Percentiles rank a stretch among this genome's conserved stretches.
These are phyloP conservation scores for Endocalyx cinctus DNA, from an alignment of 2,329 filamentous ascomycete genomes.

Conservation along the genomic window DNA sequence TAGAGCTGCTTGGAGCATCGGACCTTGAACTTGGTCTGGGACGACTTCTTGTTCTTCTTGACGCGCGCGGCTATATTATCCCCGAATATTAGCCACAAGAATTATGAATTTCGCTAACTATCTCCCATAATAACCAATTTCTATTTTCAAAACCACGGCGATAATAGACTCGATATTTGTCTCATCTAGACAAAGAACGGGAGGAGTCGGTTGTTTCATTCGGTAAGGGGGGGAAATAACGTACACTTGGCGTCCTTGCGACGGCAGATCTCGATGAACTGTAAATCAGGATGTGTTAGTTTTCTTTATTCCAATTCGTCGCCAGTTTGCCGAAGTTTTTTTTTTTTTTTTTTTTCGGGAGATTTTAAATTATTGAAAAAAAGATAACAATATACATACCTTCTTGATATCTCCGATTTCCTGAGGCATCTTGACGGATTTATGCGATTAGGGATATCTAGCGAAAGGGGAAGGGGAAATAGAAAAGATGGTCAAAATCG, in stretches of 20 bases:
- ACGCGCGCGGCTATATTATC: conserved; percentile 68
- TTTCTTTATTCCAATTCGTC: conserved; percentile 1
- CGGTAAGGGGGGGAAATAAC: conserved; percentile 37
- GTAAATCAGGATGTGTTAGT: conserved; percentile 32
- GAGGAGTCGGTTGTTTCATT: not conserved
- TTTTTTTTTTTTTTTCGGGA: not conserved
- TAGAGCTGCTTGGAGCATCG: conserved; percentile 95
- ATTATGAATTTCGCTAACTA: too few species aligned
- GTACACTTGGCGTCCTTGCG: conserved; percentile 99
- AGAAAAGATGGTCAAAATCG: too few species aligned
- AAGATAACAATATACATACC: too few species aligned
- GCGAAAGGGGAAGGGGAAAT: conserved; percentile 10
- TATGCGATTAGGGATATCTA: too few species aligned
- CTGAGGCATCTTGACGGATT: conserved; percentile 84
- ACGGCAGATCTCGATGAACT: conserved; percentile 99
- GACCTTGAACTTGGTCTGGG: conserved; percentile 99
- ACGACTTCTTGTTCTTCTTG: conserved; percentile 90
- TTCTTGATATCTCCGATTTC: conserved; percentile 98
- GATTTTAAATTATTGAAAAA: too few species aligned
- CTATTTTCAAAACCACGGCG: too few species aligned
- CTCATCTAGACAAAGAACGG: too few species aligned
- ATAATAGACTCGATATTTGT: too few species aligned
- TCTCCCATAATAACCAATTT: too few species aligned
- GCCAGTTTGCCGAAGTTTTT: not conserved
- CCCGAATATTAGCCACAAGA: too few species aligned